These are phyloP conservation scores for Chlorella sp. DNA, from an alignment of 139 green algal genomes.

Conservation along the genomic window DNA sequence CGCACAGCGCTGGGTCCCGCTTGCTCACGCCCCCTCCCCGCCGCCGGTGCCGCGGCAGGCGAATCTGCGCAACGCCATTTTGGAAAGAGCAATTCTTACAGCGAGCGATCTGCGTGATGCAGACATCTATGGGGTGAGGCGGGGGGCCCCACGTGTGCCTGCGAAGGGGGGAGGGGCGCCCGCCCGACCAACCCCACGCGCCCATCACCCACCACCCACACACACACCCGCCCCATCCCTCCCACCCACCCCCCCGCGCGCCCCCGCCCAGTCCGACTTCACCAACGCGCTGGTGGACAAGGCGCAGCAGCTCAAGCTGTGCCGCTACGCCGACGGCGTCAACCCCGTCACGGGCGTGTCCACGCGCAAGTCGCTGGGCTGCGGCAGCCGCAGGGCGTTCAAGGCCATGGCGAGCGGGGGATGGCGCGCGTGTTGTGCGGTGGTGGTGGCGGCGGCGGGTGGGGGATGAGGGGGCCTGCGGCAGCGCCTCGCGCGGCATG, in stretches of 20 bases:
- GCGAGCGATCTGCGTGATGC: slow-evolving; percentile 56
- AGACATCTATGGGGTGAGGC: slow-evolving; percentile 57
- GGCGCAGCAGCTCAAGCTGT: slow-evolving; percentile 80
- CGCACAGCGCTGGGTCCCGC: too few relatives aligned
- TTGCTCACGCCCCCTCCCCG: too few relatives aligned
- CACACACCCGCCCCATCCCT: too few relatives aligned
- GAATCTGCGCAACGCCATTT: not conserved
- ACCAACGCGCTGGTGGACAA: slow-evolving; percentile 92
- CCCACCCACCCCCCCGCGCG: too few relatives aligned
- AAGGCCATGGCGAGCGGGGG: slow-evolving; percentile 27
- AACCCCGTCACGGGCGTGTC: slow-evolving; percentile 81
- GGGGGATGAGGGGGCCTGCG: too few relatives aligned
- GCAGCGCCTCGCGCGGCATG: too few relatives aligned
- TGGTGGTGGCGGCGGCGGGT: too few relatives aligned
- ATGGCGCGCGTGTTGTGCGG: too few relatives aligned
- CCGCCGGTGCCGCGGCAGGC: too few relatives aligned
- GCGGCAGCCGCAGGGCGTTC: slow-evolving; percentile 63
- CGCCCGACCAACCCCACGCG: too few relatives aligned
- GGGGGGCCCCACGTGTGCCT: not conserved
- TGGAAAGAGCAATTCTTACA: slow-evolving; percentile 89
- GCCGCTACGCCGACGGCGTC: slow-evolving; percentile 1
- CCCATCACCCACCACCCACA: too few relatives aligned
- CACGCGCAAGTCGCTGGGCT: slow-evolving; percentile 88
- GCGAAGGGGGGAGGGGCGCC: too few relatives aligned
- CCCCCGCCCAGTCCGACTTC: slow-evolving; percentile 89